Percentiles rank a stretch among this genome's conserved stretches.
Conservation (phyloP, 1,284 basidiomycete genomes). For the Sparassis latifolia region DNA sequence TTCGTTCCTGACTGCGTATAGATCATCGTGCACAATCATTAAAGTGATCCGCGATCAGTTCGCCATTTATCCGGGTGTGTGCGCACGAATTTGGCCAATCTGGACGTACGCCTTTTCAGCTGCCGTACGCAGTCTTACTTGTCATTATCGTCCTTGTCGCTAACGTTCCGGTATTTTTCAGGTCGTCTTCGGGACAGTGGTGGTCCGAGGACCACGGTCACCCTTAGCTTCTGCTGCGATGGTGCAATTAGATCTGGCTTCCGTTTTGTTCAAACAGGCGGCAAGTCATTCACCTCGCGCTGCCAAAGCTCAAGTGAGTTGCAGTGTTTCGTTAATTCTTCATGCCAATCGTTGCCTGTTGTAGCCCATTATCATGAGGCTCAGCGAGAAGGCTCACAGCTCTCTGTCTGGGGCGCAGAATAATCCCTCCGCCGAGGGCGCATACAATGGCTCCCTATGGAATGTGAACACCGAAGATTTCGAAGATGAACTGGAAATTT, state of each 20-base stretch:
- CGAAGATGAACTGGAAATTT: constrained; percentile 61
- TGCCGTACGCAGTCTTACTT: constrained; percentile 22
- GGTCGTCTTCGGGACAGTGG: constrained; percentile 24
- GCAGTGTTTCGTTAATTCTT: constrained; percentile 7
- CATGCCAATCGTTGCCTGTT: not conserved
- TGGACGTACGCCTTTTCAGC: constrained; percentile 35
- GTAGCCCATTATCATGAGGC: constrained; percentile 20
- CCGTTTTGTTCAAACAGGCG: constrained; percentile 23
- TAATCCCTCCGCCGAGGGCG: constrained; percentile 6
- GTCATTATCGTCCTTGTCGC: not conserved
- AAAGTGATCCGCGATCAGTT: constrained; percentile 27
- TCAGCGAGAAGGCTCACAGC: constrained; percentile 24
- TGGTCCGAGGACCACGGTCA: constrained; percentile 23
- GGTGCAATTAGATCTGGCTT: constrained; percentile 22
- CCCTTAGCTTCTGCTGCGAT: constrained; percentile 21
- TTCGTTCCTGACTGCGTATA: constrained; percentile 33
- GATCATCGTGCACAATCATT: constrained; percentile 27
- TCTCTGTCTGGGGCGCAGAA: constrained; percentile 16
- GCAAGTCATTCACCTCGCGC: not conserved
- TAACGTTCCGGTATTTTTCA: constrained; percentile 4
- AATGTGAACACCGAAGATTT: constrained; percentile 33
- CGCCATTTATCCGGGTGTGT: constrained; percentile 19
- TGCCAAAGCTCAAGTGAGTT: constrained; percentile 8
- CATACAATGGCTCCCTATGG: constrained; percentile 19
- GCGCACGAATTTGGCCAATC: constrained; percentile 30